phyloP scores from a whole-genome alignment of 1,284 basidiomycete species.

The Coniophora puteana region DNA sequence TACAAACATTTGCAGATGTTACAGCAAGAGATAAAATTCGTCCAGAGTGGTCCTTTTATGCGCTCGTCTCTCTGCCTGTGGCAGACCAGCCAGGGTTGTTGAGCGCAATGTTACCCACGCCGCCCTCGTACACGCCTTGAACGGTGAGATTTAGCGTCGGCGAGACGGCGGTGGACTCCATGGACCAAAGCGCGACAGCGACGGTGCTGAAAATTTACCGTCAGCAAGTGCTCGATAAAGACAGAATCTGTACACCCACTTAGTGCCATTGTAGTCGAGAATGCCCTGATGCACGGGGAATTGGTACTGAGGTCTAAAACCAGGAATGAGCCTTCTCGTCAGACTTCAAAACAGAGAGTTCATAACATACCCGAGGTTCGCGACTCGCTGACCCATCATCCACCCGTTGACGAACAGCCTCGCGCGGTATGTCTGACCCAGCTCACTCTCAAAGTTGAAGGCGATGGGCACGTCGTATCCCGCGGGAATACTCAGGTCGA shows the following conservation, averaged over 20 bases:
- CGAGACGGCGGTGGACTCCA: slow-evolving; percentile 46
- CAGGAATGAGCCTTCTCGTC: slow-evolving; percentile 9
- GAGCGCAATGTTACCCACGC: slow-evolving; percentile 49
- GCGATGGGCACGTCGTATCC: slow-evolving; percentile 62
- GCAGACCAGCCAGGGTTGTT: slow-evolving; percentile 67
- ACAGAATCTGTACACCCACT: slow-evolving; percentile 48
- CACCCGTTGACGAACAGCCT: slow-evolving; percentile 79
- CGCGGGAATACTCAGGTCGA: slow-evolving; percentile 55
- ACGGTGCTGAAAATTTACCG: slow-evolving; percentile 56
- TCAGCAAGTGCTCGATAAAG: slow-evolving; percentile 3
- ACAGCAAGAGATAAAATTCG: too few relatives aligned
- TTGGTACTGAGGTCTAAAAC: slow-evolving; percentile 60
- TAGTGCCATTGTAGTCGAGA: slow-evolving; percentile 62
- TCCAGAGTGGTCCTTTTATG: too few relatives aligned
- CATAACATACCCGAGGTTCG: slow-evolving; percentile 55
- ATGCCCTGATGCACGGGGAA: slow-evolving; percentile 81
- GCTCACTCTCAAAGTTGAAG: slow-evolving; percentile 64
- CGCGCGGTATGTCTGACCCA: slow-evolving; percentile 63
- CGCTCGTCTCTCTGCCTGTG: too few relatives aligned
- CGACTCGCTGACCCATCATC: slow-evolving; percentile 78
- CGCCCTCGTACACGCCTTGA: slow-evolving; percentile 60
- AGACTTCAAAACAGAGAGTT: background rate
- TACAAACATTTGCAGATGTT: too few relatives aligned
- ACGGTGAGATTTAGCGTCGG: slow-evolving; percentile 54
- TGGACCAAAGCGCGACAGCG: slow-evolving; percentile 67